phyloP scores from a whole-genome alignment of 1,139 yeast genomes.

The Diutina ranongensis region DNA sequence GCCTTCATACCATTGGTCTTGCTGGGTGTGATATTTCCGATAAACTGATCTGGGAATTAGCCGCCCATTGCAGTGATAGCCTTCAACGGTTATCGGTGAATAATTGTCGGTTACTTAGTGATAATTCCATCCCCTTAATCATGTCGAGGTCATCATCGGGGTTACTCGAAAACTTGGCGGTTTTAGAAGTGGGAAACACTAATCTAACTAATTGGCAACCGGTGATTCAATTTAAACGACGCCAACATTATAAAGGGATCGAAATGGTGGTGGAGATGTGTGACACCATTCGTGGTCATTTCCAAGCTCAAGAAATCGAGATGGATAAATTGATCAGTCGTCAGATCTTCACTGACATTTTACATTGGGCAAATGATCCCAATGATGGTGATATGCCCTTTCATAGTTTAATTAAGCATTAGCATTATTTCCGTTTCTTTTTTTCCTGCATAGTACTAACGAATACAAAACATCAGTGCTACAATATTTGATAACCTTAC shows the following conservation, averaged over 20 bases:
- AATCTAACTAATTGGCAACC: slow-evolving; percentile 51
- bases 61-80: slow-evolving; percentile 40
- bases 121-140: slow-evolving; percentile 55
- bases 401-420: not conserved
- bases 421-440: not conserved
- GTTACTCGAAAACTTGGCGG: slow-evolving; percentile 51
- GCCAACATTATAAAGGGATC: slow-evolving; percentile 40
- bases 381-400: slow-evolving; percentile 5
- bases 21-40: slow-evolving; percentile 85
- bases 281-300: slow-evolving; percentile 20
- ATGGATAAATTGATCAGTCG: slow-evolving; percentile 4
- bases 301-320: not conserved
- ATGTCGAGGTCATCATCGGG: slow-evolving; percentile 22
- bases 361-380: slow-evolving; percentile 6
- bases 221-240: slow-evolving; percentile 55
- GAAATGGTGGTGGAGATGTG: slow-evolving; percentile 67
- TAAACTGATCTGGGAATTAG: slow-evolving; percentile 70
- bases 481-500: too few relatives aligned
- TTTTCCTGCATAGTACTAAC: not conserved
- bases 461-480: too few relatives aligned
- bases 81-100: slow-evolving; percentile 68
- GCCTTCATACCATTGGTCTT: slow-evolving; percentile 63
- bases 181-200: slow-evolving; percentile 61
- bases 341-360: slow-evolving; percentile 4
- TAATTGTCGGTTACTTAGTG: slow-evolving; percentile 56